Conservation (phyloP, 345 rosid genomes). For the Linum lewisii region DNA sequence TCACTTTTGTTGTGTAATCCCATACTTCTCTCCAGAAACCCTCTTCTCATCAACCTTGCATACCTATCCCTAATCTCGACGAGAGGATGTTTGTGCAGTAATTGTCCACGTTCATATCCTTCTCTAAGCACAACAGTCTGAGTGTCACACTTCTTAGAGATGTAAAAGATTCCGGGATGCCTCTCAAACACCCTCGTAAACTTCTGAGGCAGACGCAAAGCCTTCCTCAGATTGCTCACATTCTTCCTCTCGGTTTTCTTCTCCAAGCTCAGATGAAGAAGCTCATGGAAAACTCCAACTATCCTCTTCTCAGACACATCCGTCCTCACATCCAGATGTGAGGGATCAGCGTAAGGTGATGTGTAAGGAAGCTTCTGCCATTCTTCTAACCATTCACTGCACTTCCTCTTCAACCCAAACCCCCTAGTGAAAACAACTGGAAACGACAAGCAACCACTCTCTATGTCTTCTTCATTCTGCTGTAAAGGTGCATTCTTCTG, state of each 20-base stretch:
- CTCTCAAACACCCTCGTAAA: slow-evolving; percentile 81
- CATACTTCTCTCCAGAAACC: slow-evolving; percentile 54
- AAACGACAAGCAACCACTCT: slow-evolving; percentile 34
- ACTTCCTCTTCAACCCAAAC: slow-evolving; percentile 66
- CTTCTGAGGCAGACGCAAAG: slow-evolving; percentile 63
- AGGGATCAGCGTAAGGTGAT: slow-evolving; percentile 51
- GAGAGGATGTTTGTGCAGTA: slow-evolving; percentile 47
- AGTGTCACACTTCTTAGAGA: slow-evolving; percentile 50
- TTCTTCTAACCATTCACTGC: slow-evolving; percentile 70
- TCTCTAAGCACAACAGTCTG: slow-evolving; percentile 76
- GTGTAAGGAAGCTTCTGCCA: slow-evolving; percentile 83
- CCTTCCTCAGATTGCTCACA: slow-evolving; percentile 65
- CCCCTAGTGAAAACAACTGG: slow-evolving; percentile 75
- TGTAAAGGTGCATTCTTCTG: slow-evolving; percentile 28
- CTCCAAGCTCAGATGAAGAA: slow-evolving; percentile 63
- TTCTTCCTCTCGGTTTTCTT: slow-evolving; percentile 69
- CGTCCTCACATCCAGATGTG: slow-evolving; percentile 76
- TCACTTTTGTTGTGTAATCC: slow-evolving; percentile 36
- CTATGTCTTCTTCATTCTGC: slow-evolving; percentile 19
- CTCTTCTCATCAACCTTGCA: slow-evolving; percentile 44
- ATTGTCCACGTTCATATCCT: slow-evolving; percentile 46
- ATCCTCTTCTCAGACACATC: slow-evolving; percentile 80
- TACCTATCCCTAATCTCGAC: slow-evolving; percentile 38
- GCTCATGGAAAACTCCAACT: slow-evolving; percentile 78
- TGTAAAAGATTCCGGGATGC: slow-evolving; percentile 80